Conservation (phyloP, 2,329 filamentous ascomycete species). For the Neonectria magnoliae region DNA sequence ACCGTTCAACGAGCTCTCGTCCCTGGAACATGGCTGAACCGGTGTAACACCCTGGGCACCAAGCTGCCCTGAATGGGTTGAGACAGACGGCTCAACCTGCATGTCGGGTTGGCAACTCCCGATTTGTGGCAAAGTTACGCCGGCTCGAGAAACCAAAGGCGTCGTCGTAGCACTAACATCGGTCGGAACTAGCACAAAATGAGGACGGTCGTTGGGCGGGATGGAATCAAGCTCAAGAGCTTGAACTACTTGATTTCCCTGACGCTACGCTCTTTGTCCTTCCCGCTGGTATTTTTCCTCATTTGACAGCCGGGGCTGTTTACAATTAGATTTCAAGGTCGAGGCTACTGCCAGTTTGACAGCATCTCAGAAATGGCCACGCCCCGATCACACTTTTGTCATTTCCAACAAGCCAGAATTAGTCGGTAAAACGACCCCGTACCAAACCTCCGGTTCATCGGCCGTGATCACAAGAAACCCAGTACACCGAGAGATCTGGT, state of each 20-base stretch:
- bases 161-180: background rate
- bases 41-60: constrained; percentile 1
- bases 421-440: background rate
- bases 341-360: background rate
- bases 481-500: background rate
- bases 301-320: background rate
- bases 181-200: background rate
- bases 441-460: background rate
- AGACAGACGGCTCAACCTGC: background rate
- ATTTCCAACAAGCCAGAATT: background rate
- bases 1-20: background rate
- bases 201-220: background rate
- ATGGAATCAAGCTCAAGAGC: background rate
- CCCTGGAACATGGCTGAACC: background rate
- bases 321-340: background rate
- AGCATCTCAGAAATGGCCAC: background rate
- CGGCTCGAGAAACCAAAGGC: background rate
- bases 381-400: background rate
- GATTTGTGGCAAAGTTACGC: background rate
- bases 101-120: background rate
- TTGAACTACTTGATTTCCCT: background rate
- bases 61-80: background rate
- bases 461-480: background rate
- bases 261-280: background rate
- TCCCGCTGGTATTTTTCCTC: background rate